phyloP scores from a whole-genome alignment of 2,329 filamentous ascomycete genomes.

The Gaeumannomyces tritici region DNA sequence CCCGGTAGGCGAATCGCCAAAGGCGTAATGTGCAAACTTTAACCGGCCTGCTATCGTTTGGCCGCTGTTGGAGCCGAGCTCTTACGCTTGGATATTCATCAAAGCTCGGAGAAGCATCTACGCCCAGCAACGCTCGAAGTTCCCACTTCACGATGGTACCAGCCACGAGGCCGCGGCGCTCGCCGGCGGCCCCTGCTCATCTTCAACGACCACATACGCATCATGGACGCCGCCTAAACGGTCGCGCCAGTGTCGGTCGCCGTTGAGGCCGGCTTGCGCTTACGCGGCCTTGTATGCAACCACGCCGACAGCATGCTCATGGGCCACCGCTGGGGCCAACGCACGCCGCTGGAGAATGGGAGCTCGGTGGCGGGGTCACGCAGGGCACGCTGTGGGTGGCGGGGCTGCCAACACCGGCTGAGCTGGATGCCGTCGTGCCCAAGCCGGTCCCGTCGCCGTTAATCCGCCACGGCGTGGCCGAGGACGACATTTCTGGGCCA shows the following conservation, averaged over 20 bases:
- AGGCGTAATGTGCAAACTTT: background rate
- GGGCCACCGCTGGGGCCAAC: slow-evolving; percentile 17
- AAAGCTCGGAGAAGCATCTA: too few relatives aligned
- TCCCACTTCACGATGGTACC: background rate
- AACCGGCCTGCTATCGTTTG: background rate
- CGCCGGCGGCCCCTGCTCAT: slow-evolving; percentile 13
- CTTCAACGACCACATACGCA: slow-evolving; percentile 17
- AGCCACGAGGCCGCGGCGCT: background rate
- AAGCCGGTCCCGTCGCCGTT: slow-evolving; percentile 19
- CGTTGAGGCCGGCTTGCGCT: slow-evolving; percentile 14
- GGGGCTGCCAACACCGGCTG: slow-evolving; percentile 14
- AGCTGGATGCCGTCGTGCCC: slow-evolving; percentile 15
- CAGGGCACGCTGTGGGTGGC: slow-evolving; percentile 9
- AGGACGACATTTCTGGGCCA: slow-evolving; percentile 17
- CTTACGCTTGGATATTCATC: background rate
- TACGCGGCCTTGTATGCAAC: slow-evolving; percentile 17
- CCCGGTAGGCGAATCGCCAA: too few relatives aligned
- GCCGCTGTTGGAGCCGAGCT: background rate
- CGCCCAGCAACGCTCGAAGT: too few relatives aligned
- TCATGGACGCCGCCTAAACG: slow-evolving; percentile 10
- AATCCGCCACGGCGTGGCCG: slow-evolving; percentile 15
- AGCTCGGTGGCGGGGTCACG: slow-evolving; percentile 16
- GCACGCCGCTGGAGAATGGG: slow-evolving; percentile 17
- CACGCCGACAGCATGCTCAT: slow-evolving; percentile 19
- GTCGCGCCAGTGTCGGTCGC: slow-evolving; percentile 13